Evolutionary conservation across 202 grass and related monocot genomes (phyloP).

Genomic region (Setaria viridis): DNA sequence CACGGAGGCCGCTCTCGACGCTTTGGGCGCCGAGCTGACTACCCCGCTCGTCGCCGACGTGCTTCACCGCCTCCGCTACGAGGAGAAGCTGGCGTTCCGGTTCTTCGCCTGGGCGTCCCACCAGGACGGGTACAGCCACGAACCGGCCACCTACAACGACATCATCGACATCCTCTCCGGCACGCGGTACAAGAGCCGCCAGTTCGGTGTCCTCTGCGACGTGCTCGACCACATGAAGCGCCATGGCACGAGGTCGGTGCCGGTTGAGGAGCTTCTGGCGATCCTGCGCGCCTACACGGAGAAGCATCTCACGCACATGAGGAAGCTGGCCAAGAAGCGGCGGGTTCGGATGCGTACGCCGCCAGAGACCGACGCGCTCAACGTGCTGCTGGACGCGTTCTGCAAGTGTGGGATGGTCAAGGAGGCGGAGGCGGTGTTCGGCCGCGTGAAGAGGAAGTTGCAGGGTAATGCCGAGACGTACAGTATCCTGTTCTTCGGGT

Average conservation of each 20-base stretch:
- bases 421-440: slow-evolving; percentile 73
- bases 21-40: slow-evolving; percentile 56
- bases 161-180: slow-evolving; percentile 90
- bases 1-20: slow-evolving; percentile 69
- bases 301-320: slow-evolving; percentile 73
- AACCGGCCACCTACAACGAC: slow-evolving; percentile 62
- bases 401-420: slow-evolving; percentile 87
- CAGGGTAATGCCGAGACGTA: slow-evolving; percentile 68
- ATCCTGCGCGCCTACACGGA: slow-evolving; percentile 73
- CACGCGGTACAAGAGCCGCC: slow-evolving; percentile 77
- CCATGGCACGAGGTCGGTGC: slow-evolving; percentile 52
- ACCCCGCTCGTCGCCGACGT: slow-evolving; percentile 73
- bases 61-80: slow-evolving; percentile 82
- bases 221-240: slow-evolving; percentile 95
- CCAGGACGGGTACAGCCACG: slow-evolving; percentile 70
- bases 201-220: slow-evolving; percentile 82
- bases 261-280: slow-evolving; percentile 57
- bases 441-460: slow-evolving; percentile 68
- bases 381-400: slow-evolving; percentile 78
- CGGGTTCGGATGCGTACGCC: slow-evolving; percentile 65
- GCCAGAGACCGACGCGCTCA: slow-evolving; percentile 75
- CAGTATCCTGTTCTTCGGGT: slow-evolving; percentile 82
- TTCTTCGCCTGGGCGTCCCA: slow-evolving; percentile 80
- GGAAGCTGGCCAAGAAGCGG: slow-evolving; percentile 87
- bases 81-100: slow-evolving; percentile 82